Conservation (phyloP, 1,284 basidiomycete genomes). For the Coriolopsis trogii region DNA sequence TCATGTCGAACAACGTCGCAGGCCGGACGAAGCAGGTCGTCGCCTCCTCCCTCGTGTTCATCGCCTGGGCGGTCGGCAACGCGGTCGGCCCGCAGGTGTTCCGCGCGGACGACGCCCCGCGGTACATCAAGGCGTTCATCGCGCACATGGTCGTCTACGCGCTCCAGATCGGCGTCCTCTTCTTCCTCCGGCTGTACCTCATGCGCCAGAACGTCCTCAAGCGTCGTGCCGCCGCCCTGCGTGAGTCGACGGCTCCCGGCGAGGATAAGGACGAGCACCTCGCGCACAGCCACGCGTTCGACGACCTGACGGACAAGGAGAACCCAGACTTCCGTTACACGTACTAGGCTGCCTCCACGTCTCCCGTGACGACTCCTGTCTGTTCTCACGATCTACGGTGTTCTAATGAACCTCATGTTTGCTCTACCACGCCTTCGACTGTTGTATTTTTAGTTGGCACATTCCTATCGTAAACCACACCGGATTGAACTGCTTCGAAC, state of each 20-base stretch:
- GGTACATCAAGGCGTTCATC: slow-evolving; percentile 52
- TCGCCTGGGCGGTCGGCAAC: slow-evolving; percentile 53
- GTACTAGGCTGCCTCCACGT: slow-evolving; percentile 24
- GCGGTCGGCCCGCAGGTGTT: slow-evolving; percentile 55
- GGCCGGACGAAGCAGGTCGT: slow-evolving; percentile 53
- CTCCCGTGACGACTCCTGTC: neutral
- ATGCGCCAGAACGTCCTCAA: slow-evolving; percentile 47
- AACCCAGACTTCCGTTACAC: slow-evolving; percentile 43
- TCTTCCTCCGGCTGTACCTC: slow-evolving; percentile 40
- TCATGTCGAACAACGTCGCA: slow-evolving; percentile 50
- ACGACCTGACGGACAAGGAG: slow-evolving; percentile 51
- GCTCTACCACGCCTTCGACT: neutral
- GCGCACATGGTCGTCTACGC: slow-evolving; percentile 53
- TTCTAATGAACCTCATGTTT: neutral
- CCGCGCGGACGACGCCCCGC: slow-evolving; percentile 47
- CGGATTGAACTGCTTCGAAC: neutral
- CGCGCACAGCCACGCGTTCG: slow-evolving; percentile 47
- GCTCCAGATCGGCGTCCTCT: slow-evolving; percentile 46
- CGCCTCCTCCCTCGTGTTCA: slow-evolving; percentile 47
- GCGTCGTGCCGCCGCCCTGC: slow-evolving; percentile 39
- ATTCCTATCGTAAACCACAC: neutral
- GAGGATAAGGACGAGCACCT: slow-evolving; percentile 41
- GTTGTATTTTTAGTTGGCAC: slow-evolving; percentile 1
- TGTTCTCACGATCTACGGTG: neutral
- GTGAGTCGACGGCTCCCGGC: slow-evolving; percentile 31